phyloP scores from a whole-genome alignment of 257 asterid species.

The Jaltomata sinuosa region DNA sequence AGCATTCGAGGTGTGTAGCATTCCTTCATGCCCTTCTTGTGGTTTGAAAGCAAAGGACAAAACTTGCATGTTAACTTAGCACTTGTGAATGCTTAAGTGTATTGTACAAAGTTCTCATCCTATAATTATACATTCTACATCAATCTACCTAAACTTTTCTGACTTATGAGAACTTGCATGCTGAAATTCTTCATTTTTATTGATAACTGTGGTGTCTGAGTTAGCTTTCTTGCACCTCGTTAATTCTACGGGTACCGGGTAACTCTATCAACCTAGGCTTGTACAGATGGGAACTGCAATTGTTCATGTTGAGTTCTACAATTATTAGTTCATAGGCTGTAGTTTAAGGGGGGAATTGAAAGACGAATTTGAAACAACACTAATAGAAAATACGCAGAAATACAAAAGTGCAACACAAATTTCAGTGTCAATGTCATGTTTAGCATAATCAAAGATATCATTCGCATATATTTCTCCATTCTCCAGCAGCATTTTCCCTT shows the following conservation, averaged over 20 bases:
- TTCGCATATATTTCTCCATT: not conserved
- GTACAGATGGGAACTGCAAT: not conserved
- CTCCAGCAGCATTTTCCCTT: not conserved
- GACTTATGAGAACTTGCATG: not conserved
- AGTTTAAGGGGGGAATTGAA: not conserved
- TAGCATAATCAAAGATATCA: not conserved
- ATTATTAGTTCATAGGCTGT: not conserved
- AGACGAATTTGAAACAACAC: not conserved
- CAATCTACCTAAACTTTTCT: not conserved
- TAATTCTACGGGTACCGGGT: not conserved
- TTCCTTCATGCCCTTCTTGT: not conserved
- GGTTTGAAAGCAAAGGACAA: not conserved
- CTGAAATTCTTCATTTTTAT: not conserved
- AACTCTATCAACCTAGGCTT: not conserved
- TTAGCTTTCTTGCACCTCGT: not conserved
- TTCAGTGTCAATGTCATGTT: not conserved
- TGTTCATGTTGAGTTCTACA: not conserved
- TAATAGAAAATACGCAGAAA: not conserved
- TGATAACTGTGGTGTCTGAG: not conserved
- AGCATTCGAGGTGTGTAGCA: not conserved
- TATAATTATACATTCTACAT: not conserved
- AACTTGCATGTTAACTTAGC: not conserved
- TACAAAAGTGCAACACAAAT: not conserved
- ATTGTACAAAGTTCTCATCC: not conserved
- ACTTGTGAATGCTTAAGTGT: not conserved